These are phyloP conservation scores for Podaxis carcinomalis DNA, from an alignment of 768 basidiomycete species.

Conservation along the genomic window DNA sequence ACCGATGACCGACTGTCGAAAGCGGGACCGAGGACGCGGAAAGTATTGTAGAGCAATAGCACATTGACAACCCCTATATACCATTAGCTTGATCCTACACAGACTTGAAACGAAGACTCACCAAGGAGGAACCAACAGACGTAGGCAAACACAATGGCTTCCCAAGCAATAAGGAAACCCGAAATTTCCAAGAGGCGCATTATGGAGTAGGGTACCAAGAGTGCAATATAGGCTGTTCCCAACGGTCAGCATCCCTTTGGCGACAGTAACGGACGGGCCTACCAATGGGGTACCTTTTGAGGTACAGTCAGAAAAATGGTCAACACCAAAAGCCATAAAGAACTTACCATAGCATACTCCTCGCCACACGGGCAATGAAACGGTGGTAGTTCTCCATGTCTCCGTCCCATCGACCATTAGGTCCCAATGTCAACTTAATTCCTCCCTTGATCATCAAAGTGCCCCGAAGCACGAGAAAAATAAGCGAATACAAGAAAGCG, in stretches of 20 bases:
- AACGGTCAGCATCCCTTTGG: conserved; percentile 6
- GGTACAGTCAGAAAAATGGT: background rate
- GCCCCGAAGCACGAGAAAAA: conserved; percentile 59
- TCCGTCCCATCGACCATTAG: conserved; percentile 38
- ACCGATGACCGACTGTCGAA: conserved; percentile 30
- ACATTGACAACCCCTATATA: conserved; percentile 59
- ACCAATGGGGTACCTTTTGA: conserved; percentile 57
- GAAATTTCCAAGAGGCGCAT: conserved; percentile 44
- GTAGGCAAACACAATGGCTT: conserved; percentile 43
- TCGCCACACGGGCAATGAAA: conserved; percentile 58
- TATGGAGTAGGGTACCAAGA: conserved; percentile 58
- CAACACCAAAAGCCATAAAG: background rate
- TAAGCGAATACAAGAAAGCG: conserved; percentile 51
- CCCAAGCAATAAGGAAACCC: conserved; percentile 43
- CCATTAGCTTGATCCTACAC: conserved; percentile 6
- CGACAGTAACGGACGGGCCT: conserved; percentile 12
- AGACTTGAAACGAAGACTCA: conserved; percentile 23
- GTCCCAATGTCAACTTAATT: conserved; percentile 46
- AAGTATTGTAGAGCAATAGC: conserved; percentile 62
- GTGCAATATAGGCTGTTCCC: conserved; percentile 49
- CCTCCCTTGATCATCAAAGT: conserved; percentile 47
- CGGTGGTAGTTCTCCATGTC: conserved; percentile 47
- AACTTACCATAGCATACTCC: conserved; percentile 67
- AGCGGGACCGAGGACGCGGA: conserved; percentile 54
- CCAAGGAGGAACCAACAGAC: conserved; percentile 52